Percentiles rank a stretch among this genome's conserved stretches.
phyloP scores from a whole-genome alignment of 192 early-diverging fungal genomes.

The Coemansia sp. region DNA sequence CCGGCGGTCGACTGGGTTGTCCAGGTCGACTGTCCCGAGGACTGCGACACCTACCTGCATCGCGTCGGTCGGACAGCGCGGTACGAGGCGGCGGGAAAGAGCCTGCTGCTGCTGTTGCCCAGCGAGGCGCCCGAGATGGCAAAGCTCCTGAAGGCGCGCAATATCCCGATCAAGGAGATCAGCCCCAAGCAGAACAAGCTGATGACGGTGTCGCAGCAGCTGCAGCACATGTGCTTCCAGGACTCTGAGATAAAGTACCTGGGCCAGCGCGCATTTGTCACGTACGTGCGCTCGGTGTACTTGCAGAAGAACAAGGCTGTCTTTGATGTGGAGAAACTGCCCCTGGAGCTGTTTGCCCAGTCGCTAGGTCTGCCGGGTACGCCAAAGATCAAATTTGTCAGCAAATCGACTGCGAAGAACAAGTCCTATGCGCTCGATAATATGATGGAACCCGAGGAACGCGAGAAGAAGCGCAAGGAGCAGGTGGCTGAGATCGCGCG shows the following conservation, averaged over 20 bases:
- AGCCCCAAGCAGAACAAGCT: slow-evolving; percentile 83
- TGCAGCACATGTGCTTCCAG: slow-evolving; percentile 91
- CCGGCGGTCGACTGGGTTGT: slow-evolving; percentile 99
- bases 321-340: slow-evolving; percentile 85
- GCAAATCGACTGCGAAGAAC: slow-evolving; percentile 66
- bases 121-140: slow-evolving; percentile 86
- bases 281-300: slow-evolving; percentile 91
- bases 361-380: slow-evolving; percentile 92
- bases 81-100: slow-evolving; percentile 84
- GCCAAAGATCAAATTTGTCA: slow-evolving; percentile 92
- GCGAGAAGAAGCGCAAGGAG: slow-evolving; percentile 24
- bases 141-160: slow-evolving; percentile 64
- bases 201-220: slow-evolving; percentile 73
- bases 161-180: slow-evolving; percentile 88
- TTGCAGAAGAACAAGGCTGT: slow-evolving; percentile 88
- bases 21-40: slow-evolving; percentile 96
- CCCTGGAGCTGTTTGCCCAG: slow-evolving; percentile 83
- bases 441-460: slow-evolving; percentile 47
- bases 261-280: slow-evolving; percentile 94
- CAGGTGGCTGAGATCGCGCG: slow-evolving; percentile 25
- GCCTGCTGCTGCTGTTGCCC: slow-evolving; percentile 84
- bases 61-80: slow-evolving; percentile 97
- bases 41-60: slow-evolving; percentile 96
- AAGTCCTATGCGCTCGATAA: slow-evolving; percentile 58
- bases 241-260: slow-evolving; percentile 95